A percentile compares a stretch with the other conserved stretches of the same genome.
Conservation (phyloP, 106 monocot species). For the Dendrobium huoshanense region DNA sequence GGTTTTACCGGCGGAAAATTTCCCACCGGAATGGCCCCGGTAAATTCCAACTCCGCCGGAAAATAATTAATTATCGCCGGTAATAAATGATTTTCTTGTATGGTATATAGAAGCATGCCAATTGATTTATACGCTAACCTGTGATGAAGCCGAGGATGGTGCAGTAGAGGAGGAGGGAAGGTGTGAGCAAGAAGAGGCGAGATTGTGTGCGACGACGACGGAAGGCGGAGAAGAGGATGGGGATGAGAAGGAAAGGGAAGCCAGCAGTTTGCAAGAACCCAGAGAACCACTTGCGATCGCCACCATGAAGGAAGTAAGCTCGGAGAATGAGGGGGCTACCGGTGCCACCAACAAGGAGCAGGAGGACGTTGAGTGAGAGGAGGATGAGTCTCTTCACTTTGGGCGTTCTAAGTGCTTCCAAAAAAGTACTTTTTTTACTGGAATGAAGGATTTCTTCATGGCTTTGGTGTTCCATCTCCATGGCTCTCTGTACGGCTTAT, state of each 20-base stretch:
- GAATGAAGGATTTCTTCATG: too few relatives aligned
- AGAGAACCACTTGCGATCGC: slow-evolving; percentile 53
- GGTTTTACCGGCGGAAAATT: too few relatives aligned
- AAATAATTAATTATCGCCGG: too few relatives aligned
- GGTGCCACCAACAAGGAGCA: slow-evolving; percentile 26
- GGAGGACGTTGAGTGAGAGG: neutral
- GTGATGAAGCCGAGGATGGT: slow-evolving; percentile 8
- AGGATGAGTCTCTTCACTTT: neutral
- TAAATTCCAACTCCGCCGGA: too few relatives aligned
- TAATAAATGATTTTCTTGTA: too few relatives aligned
- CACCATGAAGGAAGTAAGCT: slow-evolving; percentile 69
- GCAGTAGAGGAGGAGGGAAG: neutral
- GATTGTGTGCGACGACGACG: neutral
- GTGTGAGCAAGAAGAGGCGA: neutral
- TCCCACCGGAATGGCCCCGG: too few relatives aligned
- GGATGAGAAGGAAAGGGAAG: slow-evolving; percentile 14
- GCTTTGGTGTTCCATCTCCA: too few relatives aligned
- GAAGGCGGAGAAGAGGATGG: slow-evolving; percentile 9
- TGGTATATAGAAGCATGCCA: too few relatives aligned
- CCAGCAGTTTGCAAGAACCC: slow-evolving; percentile 34
- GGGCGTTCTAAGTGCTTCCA: neutral
- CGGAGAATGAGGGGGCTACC: slow-evolving; percentile 49
- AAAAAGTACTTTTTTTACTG: too few relatives aligned
- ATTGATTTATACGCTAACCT: too few relatives aligned
- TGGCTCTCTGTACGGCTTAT: too few relatives aligned